phyloP scores from a whole-genome alignment of 805 yeast species.

The Nakazawaea wyomingensis region DNA sequence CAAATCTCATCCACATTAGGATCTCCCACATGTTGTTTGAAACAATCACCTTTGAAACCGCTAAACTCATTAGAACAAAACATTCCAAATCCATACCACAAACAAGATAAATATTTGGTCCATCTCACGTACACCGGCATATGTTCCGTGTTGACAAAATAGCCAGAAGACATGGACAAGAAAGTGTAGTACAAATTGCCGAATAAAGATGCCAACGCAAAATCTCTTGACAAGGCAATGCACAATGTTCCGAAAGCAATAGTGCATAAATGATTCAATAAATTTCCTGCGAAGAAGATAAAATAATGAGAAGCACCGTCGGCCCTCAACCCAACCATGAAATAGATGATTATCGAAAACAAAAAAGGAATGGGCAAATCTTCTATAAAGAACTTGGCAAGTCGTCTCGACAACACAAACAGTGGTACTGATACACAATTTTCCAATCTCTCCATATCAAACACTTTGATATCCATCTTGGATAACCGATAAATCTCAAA shows the following conservation, averaged over 20 bases:
- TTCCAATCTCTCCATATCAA: slow-evolving; percentile 68
- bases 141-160: slow-evolving; percentile 63
- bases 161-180: slow-evolving; percentile 77
- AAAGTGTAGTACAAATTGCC: slow-evolving; percentile 62
- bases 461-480: slow-evolving; percentile 45
- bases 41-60: slow-evolving; percentile 55
- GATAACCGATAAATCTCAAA: slow-evolving; percentile 59
- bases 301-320: slow-evolving; percentile 47
- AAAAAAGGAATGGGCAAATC: slow-evolving; percentile 59
- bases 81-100: slow-evolving; percentile 78
- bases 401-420: slow-evolving; percentile 57
- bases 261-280: slow-evolving; percentile 53
- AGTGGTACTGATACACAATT: slow-evolving; percentile 63
- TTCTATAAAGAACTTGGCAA: slow-evolving; percentile 62
- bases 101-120: slow-evolving; percentile 71
- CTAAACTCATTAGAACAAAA: slow-evolving; percentile 61
- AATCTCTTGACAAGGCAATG: slow-evolving; percentile 56
- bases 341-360: slow-evolving; percentile 60
- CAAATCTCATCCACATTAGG: slow-evolving; percentile 31
- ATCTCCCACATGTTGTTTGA: slow-evolving; percentile 27
- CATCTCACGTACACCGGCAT: slow-evolving; percentile 86
- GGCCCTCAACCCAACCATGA: slow-evolving; percentile 68
- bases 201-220: slow-evolving; percentile 55
- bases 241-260: slow-evolving; percentile 48
- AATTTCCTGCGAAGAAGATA: slow-evolving; percentile 51